Evolutionary conservation across 805 yeast species (phyloP).

Genomic region (Myxozyma nipponensis): DNA sequence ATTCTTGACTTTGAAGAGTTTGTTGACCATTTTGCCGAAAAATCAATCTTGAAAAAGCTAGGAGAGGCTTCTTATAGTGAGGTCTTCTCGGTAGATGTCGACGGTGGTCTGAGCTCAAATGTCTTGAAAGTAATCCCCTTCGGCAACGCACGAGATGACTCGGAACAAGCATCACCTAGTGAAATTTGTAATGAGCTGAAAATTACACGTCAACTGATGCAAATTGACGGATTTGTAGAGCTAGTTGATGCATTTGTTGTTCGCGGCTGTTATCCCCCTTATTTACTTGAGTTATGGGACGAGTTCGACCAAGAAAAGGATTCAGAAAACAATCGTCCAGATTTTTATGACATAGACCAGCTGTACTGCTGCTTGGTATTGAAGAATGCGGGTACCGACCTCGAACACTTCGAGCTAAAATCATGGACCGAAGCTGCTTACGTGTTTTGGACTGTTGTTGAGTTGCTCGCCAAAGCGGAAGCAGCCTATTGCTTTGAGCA

Average conservation of each 20-base stretch:
- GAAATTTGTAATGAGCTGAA: conserved; percentile 48
- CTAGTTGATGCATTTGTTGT: conserved; percentile 47
- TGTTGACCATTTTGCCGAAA: conserved; percentile 26
- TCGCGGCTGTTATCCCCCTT: conserved; percentile 44
- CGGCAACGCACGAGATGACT: conserved; percentile 39
- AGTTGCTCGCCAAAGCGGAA: conserved; percentile 53
- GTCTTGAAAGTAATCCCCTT: conserved; percentile 54
- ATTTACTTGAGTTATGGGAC: conserved; percentile 47
- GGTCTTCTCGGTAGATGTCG: conserved; percentile 39
- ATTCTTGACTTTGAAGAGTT: conserved; percentile 38
- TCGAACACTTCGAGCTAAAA: conserved; percentile 44
- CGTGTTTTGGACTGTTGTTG: conserved; percentile 54
- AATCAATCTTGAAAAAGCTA: conserved; percentile 39
- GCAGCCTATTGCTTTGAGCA: conserved; percentile 57
- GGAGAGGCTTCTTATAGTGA: conserved; percentile 50
- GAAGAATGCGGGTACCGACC: conserved; percentile 41
- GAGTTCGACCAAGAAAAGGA: conserved; percentile 33
- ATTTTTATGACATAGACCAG: conserved; percentile 37
- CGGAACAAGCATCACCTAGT: conserved; percentile 42
- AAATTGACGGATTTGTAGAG: conserved; percentile 45
- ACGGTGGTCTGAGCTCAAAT: conserved; percentile 30
- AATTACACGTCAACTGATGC: conserved; percentile 42
- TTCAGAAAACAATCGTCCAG: conserved; percentile 41
- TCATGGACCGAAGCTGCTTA: conserved; percentile 40
- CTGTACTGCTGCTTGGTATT: conserved; percentile 37